These are phyloP conservation scores for Zasmidium cellare DNA, from an alignment of 2,329 filamentous ascomycete genomes.

Conservation along the genomic window DNA sequence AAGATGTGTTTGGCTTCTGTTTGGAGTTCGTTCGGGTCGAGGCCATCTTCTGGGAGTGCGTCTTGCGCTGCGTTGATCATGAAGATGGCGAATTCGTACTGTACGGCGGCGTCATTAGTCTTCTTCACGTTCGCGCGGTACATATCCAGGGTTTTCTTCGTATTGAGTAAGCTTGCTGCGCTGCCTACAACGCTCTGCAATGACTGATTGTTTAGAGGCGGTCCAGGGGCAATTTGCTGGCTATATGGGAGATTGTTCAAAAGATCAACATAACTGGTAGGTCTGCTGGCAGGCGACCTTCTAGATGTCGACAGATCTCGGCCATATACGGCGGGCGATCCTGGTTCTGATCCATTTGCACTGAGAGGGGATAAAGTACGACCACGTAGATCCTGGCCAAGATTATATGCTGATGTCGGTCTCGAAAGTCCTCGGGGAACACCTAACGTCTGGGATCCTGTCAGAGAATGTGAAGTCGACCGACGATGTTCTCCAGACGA, in stretches of 20 bases:
- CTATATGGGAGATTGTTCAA: constrained; percentile 70
- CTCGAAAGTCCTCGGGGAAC: constrained; percentile 51
- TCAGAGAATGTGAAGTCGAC: constrained; percentile 16
- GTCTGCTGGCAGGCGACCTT: constrained; percentile 58
- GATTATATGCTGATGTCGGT: constrained; percentile 75
- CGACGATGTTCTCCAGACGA: constrained; percentile 23
- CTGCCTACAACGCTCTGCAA: constrained; percentile 77
- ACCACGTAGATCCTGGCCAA: constrained; percentile 69
- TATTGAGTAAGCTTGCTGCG: constrained; percentile 86
- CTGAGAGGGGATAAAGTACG: constrained; percentile 59
- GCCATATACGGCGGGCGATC: constrained; percentile 44
- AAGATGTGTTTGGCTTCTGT: constrained; percentile 87
- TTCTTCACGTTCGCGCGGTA: constrained; percentile 97
- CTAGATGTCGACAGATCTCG: constrained; percentile 54
- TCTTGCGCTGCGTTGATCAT: constrained; percentile 88
- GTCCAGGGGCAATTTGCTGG: constrained; percentile 67
- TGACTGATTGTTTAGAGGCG: constrained; percentile 74
- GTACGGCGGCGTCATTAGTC: constrained; percentile 83
- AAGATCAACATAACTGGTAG: constrained; percentile 62
- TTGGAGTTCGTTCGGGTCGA: constrained; percentile 63
- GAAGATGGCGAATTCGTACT: constrained; percentile 96
- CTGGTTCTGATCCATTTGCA: constrained; percentile 36
- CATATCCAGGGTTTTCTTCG: constrained; percentile 95
- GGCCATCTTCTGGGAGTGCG: constrained; percentile 49
- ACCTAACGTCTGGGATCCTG: constrained; percentile 26